Percentiles rank a stretch among this genome's conserved stretches.
Evolutionary conservation across 257 asterid species (phyloP).

Genomic region (Ajuga chamaepitys): DNA sequence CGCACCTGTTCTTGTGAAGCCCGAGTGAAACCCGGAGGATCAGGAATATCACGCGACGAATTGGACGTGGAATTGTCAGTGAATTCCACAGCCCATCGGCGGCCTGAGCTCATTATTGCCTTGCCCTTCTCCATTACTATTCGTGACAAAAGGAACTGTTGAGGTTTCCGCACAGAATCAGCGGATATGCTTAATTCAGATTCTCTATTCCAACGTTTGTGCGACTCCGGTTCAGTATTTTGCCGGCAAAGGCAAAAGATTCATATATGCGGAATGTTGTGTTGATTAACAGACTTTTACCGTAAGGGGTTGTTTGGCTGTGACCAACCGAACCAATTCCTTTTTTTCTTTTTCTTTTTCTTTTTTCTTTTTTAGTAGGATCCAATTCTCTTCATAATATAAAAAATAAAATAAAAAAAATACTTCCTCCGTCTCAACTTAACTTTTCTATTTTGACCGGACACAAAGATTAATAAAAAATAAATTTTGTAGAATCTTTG

Average conservation of each 20-base stretch:
- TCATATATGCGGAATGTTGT: neutral
- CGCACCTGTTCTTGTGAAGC: constrained; percentile 49
- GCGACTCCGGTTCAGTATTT: neutral
- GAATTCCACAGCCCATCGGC: constrained; percentile 62
- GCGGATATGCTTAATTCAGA: neutral
- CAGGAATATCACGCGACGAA: constrained; percentile 51
- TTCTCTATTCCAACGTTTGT: no score
- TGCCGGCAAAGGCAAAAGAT: neutral
- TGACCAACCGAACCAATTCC: neutral
- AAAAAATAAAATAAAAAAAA: no score
- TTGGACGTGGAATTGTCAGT: constrained; percentile 44
- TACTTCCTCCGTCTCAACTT: no score
- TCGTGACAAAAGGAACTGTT: neutral
- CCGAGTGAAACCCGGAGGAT: constrained; percentile 57
- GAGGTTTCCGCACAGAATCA: neutral
- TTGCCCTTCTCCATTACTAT: constrained; percentile 64
- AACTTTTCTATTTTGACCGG: no score
- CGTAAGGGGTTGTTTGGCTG: neutral
- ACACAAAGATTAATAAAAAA: no score
- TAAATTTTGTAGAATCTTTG: no score
- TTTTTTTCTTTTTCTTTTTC: neutral
- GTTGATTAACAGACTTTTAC: neutral
- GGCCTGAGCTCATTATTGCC: constrained; percentile 49
- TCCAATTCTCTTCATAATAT: no score
- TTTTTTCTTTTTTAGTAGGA: no score